Base-by-base conservation (phyloP, 2,329 filamentous ascomycete species). In the Pseudodiploospora longispora region DNA sequence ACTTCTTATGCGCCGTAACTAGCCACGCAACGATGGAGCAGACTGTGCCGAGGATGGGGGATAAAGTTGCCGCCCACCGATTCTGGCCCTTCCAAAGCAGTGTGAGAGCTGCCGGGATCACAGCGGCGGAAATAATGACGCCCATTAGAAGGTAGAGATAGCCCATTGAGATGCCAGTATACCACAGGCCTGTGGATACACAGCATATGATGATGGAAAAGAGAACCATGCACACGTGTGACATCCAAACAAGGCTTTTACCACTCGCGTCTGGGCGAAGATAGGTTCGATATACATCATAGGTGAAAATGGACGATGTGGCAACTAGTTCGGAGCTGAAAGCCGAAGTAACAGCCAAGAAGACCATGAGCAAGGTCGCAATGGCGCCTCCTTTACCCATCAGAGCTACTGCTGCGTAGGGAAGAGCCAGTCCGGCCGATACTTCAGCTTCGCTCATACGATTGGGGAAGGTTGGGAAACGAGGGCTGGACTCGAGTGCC, bases 121-220 rank as follows among this genome's bases (percentile, higher is more conserved):
- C 88, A 3, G 87, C 89, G 0, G 85, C 80, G 0, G 83, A 88
- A 58, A 95, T 93, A 56, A 95, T 87, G 41, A 89, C 85, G 6
- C 89, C 90, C 89, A 95, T 95, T 59, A 95, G 78, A 1, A 95
- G 70, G 58, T 94, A 94, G 3, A 94, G 72, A 56, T 90, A 94
- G 8, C 88, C 89, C 86, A 95, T 93, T 8, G 79, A 83, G 48
- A 95, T 85, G 19, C 84, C 82, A 2, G 78, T 81, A 50, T 85
- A 84, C 60, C 70, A 79, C 0, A 93, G 75, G 0, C 85, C 87
- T 0, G 87, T 86, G 1, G 82, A 82, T 63, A 94, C 87, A 2
- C 71, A 76, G 10, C 87, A 86, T 70, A 95, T 91, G 54, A 85
- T 73, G 19, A 89, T 53, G 0, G 86, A 83, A 56, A 90, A 95